A percentile compares a stretch with the other conserved stretches of the same genome.
Conservation (phyloP, 2,329 filamentous ascomycete species). For the Claviceps humidiphila region DNA sequence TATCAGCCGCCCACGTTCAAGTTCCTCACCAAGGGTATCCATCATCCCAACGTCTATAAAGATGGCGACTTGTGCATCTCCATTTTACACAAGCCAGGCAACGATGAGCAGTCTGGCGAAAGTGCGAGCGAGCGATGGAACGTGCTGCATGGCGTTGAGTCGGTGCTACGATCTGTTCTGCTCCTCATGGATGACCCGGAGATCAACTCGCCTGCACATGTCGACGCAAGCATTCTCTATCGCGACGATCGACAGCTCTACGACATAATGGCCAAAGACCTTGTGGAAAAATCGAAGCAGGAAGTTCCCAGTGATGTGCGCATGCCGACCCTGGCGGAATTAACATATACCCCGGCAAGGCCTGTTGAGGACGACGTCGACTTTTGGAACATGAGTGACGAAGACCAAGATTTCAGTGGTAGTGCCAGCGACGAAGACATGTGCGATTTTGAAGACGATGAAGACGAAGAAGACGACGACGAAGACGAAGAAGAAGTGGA, state of each 20-base stretch:
- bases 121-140: conserved; percentile 85
- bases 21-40: conserved; percentile 61
- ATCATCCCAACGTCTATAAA: conserved; percentile 86
- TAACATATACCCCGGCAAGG: conserved; percentile 47
- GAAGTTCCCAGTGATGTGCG: conserved; percentile 69
- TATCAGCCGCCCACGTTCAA: conserved; percentile 80
- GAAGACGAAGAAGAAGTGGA: conserved; percentile 3
- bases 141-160: conserved; percentile 85
- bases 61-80: conserved; percentile 92
- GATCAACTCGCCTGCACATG: conserved; percentile 85
- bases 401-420: conserved; percentile 66
- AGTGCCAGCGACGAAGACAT: conserved; percentile 55
- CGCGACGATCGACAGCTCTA: conserved; percentile 60
- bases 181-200: conserved; percentile 89
- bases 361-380: conserved; percentile 55
- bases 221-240: conserved; percentile 80
- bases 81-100: conserved; percentile 83
- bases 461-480: conserved; percentile 28
- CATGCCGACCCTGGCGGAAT: conserved; percentile 66
- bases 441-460: conserved; percentile 45
- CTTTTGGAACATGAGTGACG: conserved; percentile 68
- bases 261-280: conserved; percentile 52
- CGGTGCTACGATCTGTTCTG: conserved; percentile 82
- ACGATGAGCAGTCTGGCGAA: conserved; percentile 88
- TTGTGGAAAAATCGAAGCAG: conserved; percentile 59